phyloP scores from a whole-genome alignment of 768 basidiomycete species.

The Russula sp. region DNA sequence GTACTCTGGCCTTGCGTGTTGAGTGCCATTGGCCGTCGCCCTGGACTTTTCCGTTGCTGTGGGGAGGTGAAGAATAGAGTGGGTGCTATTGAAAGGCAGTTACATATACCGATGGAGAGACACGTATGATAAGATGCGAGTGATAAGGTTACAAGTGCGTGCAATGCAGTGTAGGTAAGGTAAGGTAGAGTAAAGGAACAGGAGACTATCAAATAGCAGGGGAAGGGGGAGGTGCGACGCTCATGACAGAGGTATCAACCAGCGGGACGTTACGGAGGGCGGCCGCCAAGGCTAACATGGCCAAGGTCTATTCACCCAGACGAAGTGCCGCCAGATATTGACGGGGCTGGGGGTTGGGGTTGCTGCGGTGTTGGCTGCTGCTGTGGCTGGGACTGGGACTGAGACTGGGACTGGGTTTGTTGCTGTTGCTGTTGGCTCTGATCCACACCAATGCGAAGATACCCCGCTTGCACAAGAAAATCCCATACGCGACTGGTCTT shows the following conservation, averaged over 20 bases:
- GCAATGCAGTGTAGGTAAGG: conserved; percentile 2
- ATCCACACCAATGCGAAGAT: conserved; percentile 52
- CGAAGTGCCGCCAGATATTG: conserved; percentile 11
- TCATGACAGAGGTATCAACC: not conserved
- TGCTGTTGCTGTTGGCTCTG: conserved; percentile 40
- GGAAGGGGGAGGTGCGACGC: not conserved
- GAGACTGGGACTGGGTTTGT: not conserved
- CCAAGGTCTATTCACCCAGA: conserved; percentile 9
- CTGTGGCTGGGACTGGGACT: conserved; percentile 1
- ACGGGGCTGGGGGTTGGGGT: conserved; percentile 6
- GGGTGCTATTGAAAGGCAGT: conserved; percentile 8
- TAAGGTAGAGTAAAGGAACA: not conserved
- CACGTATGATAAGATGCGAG: conserved; percentile 21
- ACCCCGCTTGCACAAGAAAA: conserved; percentile 82
- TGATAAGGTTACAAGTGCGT: conserved; percentile 26
- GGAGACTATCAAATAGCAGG: not conserved
- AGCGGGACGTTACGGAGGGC: not conserved
- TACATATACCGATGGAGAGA: conserved; percentile 14
- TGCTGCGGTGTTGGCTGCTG: conserved; percentile 13
- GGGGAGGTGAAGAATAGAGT: not conserved
- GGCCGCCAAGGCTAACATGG: not conserved
- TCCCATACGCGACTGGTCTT: conserved; percentile 93
- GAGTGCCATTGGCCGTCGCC: not conserved
- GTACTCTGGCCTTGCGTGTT: not conserved
- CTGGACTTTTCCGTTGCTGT: not conserved